phyloP scores from a whole-genome alignment of 2,329 filamentous ascomycete genomes.

The Alternaria triticina region DNA sequence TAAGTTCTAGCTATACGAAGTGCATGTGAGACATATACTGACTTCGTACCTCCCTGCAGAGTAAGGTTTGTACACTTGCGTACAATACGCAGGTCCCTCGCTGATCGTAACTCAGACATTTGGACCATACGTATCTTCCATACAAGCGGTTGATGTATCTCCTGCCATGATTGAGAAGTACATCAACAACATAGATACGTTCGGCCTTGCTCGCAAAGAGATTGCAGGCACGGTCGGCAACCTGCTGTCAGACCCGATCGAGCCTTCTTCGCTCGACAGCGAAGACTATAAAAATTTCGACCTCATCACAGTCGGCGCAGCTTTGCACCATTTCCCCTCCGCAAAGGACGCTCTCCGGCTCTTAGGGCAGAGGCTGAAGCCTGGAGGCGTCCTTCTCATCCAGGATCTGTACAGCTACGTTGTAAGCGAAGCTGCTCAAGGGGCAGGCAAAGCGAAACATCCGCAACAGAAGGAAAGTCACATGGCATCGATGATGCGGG shows the following conservation, averaged over 20 bases:
- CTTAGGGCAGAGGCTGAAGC: not conserved
- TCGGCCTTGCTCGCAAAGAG: not conserved
- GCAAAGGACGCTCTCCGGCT: not conserved
- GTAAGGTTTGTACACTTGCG: not conserved
- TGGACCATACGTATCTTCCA: slow-evolving; percentile 7
- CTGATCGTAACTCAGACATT: slow-evolving; percentile 1
- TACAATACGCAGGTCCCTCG: not conserved
- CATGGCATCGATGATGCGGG: not conserved
- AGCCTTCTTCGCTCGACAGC: not conserved
- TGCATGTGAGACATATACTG: not conserved
- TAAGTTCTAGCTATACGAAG: not conserved
- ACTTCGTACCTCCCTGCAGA: not conserved
- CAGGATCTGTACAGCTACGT: slow-evolving; percentile 3
- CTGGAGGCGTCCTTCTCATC: slow-evolving; percentile 7
- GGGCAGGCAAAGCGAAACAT: not conserved
- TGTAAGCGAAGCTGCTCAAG: not conserved
- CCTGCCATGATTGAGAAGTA: slow-evolving; percentile 8
- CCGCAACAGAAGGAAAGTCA: not conserved
- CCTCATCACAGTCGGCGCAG: not conserved
- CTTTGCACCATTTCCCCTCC: not conserved
- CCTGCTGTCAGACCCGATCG: not conserved
- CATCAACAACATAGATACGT: not conserved
- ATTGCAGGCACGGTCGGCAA: not conserved
- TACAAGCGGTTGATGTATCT: slow-evolving; percentile 11
- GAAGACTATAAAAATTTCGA: not conserved